Conservation (phyloP, 2,329 filamentous ascomycete genomes). For the Venturia pyrina region DNA sequence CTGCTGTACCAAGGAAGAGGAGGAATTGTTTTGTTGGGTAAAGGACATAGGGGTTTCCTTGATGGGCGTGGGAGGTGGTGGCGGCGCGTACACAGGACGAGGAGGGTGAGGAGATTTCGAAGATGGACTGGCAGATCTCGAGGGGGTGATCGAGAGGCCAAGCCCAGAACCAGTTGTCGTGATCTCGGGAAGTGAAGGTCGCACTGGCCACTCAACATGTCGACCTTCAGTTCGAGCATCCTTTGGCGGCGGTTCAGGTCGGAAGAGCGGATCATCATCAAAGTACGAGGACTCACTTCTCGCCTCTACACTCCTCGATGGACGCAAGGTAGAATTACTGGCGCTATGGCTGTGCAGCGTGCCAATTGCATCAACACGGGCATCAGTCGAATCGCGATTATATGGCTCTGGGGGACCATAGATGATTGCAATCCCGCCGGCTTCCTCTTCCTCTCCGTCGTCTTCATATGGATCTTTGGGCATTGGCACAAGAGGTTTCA, state of each 20-base stretch:
- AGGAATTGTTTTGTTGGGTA: constrained; percentile 17
- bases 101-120: constrained; percentile 26
- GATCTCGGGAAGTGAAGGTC: constrained; percentile 16
- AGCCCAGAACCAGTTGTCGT: constrained; percentile 7
- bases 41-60: neutral
- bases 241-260: constrained; percentile 34
- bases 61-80: constrained; percentile 29
- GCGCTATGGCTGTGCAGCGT: constrained; percentile 4
- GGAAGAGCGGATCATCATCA: constrained; percentile 24
- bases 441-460: constrained; percentile 5
- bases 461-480: constrained; percentile 1
- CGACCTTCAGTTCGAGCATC: constrained; percentile 16
- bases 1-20: constrained; percentile 16
- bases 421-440: constrained; percentile 11
- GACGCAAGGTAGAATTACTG: constrained; percentile 9
- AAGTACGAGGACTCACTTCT: constrained; percentile 5
- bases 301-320: constrained; percentile 1
- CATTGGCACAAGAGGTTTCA: constrained; percentile 12
- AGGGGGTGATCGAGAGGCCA: constrained; percentile 7
- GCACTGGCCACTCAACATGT: constrained; percentile 4
- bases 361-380: neutral
- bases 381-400: neutral
- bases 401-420: constrained; percentile 7
- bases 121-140: neutral
- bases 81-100: constrained; percentile 35